phyloP scores from a whole-genome alignment of 2,329 filamentous ascomycete species.

The Fusarium penzigii region DNA sequence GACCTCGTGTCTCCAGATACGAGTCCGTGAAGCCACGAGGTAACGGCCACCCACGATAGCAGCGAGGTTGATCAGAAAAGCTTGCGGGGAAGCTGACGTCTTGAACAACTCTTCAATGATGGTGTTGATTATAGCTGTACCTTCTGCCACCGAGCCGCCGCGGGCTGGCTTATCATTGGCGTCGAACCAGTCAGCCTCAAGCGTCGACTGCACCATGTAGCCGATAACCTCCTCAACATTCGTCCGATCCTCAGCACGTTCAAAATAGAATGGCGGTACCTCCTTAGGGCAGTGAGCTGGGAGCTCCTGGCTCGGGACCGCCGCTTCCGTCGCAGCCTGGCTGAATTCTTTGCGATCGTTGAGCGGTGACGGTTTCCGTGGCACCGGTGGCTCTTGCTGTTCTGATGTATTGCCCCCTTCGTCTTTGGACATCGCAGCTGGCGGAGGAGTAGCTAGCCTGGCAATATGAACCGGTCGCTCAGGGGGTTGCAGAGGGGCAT shows the following conservation, averaged over 20 bases:
- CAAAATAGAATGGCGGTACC: slow-evolving; percentile 36
- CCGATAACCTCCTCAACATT: slow-evolving; percentile 60
- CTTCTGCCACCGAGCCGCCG: slow-evolving; percentile 52
- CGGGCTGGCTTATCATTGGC: slow-evolving; percentile 43
- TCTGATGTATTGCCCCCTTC: slow-evolving; percentile 1
- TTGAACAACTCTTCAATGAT: slow-evolving; percentile 55
- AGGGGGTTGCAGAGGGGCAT: slow-evolving; percentile 43
- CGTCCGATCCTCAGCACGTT: slow-evolving; percentile 46
- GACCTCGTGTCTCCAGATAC: slow-evolving; percentile 46
- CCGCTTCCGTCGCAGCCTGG: slow-evolving; percentile 12
- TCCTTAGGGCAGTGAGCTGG: slow-evolving; percentile 8
- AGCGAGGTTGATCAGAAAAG: slow-evolving; percentile 60
- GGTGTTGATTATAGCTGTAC: slow-evolving; percentile 52
- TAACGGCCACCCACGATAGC: slow-evolving; percentile 56
- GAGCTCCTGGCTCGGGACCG: neutral
- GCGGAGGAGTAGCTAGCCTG: slow-evolving; percentile 60
- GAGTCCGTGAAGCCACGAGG: slow-evolving; percentile 46
- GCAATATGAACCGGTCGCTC: slow-evolving; percentile 61
- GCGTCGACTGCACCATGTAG: slow-evolving; percentile 53
- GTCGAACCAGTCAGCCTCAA: slow-evolving; percentile 55
- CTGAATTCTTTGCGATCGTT: slow-evolving; percentile 17
- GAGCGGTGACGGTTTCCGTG: slow-evolving; percentile 2
- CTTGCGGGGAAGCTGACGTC: slow-evolving; percentile 51
- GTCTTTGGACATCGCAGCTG: slow-evolving; percentile 28
- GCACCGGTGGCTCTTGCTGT: neutral